Evolutionary conservation across 2,329 filamentous ascomycete species (phyloP).

Genomic region (Alternaria brassicae): DNA sequence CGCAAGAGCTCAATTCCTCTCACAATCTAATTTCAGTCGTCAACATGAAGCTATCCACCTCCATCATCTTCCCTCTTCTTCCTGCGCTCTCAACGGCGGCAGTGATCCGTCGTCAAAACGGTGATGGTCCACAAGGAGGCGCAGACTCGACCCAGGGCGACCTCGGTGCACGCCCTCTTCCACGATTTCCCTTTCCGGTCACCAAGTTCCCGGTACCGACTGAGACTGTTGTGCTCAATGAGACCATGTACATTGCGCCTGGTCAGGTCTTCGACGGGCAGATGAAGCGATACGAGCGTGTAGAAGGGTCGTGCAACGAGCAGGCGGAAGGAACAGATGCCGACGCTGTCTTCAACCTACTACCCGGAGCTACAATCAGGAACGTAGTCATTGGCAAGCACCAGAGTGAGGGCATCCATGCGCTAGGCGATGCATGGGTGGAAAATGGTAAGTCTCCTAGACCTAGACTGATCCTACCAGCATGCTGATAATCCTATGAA

Average conservation of each 20-base stretch:
- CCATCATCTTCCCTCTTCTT: constrained; percentile 28
- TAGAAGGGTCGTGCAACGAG: constrained; percentile 34
- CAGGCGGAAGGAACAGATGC: constrained; percentile 37
- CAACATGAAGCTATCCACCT: constrained; percentile 30
- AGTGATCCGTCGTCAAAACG: constrained; percentile 29
- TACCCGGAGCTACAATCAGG: constrained; percentile 30
- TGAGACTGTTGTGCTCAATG: constrained; percentile 34
- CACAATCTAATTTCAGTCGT: not conserved
- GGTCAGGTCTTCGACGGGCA: constrained; percentile 35
- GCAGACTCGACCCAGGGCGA: constrained; percentile 33
- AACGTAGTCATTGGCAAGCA: constrained; percentile 38
- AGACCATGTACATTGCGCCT: constrained; percentile 35
- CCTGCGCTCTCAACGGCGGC: constrained; percentile 29
- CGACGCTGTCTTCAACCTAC: constrained; percentile 35
- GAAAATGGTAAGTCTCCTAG: constrained; percentile 26
- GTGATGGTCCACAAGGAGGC: constrained; percentile 32
- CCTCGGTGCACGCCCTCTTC: constrained; percentile 28
- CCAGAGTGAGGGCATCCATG: constrained; percentile 35
- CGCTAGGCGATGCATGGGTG: constrained; percentile 37
- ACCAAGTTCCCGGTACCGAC: constrained; percentile 32
- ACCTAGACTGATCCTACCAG: fast-evolving
- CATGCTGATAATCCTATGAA: constrained; percentile 3
- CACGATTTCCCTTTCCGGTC: constrained; percentile 32
- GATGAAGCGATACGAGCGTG: constrained; percentile 38
- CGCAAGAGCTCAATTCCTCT: constrained; percentile 2